A percentile compares a stretch with the other conserved stretches of the same genome.
Conservation (phyloP, 441 rosid genomes). For the Aquilaria agallochum region DNA sequence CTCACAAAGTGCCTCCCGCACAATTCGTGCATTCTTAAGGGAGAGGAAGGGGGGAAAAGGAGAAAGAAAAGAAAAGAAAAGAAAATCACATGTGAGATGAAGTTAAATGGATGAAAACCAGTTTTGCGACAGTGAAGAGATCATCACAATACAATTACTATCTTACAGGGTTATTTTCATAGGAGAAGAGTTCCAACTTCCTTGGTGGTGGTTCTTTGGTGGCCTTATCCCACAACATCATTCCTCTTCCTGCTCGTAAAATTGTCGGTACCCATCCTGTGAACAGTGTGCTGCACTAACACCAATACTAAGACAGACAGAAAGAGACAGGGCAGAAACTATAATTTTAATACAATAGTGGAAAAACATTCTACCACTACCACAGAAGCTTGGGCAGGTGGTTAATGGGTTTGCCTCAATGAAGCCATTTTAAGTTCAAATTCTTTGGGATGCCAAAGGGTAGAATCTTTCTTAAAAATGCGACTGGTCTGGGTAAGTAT, state of each 20-base stretch:
- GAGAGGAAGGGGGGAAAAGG: not conserved
- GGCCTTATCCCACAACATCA: conserved; percentile 80
- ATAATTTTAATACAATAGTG: not conserved
- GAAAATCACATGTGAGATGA: conserved; percentile 5
- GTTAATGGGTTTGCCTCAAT: no score
- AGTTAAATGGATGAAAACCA: not conserved
- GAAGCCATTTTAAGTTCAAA: no score
- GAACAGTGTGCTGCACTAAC: conserved; percentile 54
- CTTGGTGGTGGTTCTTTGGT: conserved; percentile 39
- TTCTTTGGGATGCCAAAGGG: no score
- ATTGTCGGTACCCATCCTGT: conserved; percentile 92
- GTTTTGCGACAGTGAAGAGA: not conserved
- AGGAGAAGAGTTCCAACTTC: conserved; percentile 75
- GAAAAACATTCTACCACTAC: not conserved
- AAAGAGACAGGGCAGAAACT: not conserved
- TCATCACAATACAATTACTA: conserved; percentile 1
- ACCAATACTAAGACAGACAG: conserved; percentile 1
- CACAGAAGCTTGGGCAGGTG: no score
- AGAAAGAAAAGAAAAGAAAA: not conserved
- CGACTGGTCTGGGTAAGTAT: no score
- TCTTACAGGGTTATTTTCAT: conserved; percentile 68
- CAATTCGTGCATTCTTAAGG: conserved; percentile 67
- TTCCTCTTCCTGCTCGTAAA: conserved; percentile 86
- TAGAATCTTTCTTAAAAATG: no score
- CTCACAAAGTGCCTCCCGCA: conserved; percentile 83